Evolutionary conservation across 257 asterid genomes (phyloP).

Genomic region (Fraxinus quadrangulata): DNA sequence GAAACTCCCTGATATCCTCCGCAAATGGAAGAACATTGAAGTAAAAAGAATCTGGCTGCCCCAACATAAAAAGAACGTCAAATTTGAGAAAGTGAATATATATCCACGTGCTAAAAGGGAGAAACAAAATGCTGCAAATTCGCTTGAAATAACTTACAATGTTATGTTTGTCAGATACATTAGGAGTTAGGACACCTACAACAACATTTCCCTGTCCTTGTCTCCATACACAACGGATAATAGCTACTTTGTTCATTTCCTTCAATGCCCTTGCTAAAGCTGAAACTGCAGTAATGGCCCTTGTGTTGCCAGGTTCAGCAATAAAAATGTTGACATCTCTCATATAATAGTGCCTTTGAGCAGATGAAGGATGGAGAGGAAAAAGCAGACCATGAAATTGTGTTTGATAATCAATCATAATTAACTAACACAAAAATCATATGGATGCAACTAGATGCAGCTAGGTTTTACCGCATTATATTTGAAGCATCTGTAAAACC

Average conservation of each 20-base stretch:
- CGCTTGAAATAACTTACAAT: constrained; percentile 51
- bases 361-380: not conserved
- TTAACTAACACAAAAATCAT: constrained; percentile 8
- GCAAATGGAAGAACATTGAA: constrained; percentile 98
- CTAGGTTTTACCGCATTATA: constrained; percentile 73
- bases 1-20: constrained; percentile 97
- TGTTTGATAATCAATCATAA: constrained; percentile 15
- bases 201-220: constrained; percentile 93
- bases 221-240: constrained; percentile 96
- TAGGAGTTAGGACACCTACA: constrained; percentile 84
- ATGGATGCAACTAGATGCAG: constrained; percentile 20
- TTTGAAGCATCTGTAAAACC: constrained; percentile 87
- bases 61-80: constrained; percentile 13
- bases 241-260: constrained; percentile 84
- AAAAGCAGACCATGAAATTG: not conserved
- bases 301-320: constrained; percentile 83
- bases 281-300: constrained; percentile 73
- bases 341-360: constrained; percentile 78
- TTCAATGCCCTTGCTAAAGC: constrained; percentile 92
- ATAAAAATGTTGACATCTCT: constrained; percentile 90
- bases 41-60: constrained; percentile 90
- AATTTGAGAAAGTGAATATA: not conserved
- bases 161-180: constrained; percentile 63
- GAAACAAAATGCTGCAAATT: not conserved
- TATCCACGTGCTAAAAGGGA: not conserved